These are phyloP conservation scores for Aspergillus haitiensis DNA, from an alignment of 495 filamentous ascomycete species.

Conservation along the genomic window DNA sequence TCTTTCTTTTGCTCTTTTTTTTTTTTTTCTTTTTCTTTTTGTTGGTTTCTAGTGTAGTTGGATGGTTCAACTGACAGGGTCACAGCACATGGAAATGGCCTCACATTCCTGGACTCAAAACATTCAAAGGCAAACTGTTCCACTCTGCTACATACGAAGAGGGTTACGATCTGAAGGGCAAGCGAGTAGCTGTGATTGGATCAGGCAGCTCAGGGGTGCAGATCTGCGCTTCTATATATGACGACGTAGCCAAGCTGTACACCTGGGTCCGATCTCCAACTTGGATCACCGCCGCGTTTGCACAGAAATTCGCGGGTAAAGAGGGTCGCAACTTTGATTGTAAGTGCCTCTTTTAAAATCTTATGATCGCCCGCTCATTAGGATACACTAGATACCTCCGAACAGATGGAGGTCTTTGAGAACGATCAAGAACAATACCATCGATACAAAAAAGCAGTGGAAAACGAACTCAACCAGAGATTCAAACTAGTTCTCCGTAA, in stretches of 20 bases:
- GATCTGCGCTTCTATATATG: slow-evolving; percentile 16
- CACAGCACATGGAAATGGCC: slow-evolving; percentile 35
- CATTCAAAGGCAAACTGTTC: slow-evolving; percentile 24
- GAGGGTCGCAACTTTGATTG: slow-evolving; percentile 22
- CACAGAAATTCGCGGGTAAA: slow-evolving; percentile 19
- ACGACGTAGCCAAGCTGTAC: slow-evolving; percentile 11
- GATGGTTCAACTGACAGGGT: background rate
- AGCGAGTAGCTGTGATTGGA: slow-evolving; percentile 50
- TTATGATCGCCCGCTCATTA: background rate
- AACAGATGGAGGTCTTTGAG: slow-evolving; percentile 1
- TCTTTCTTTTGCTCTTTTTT: background rate
- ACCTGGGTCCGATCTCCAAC: slow-evolving; percentile 17
- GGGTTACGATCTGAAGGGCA: slow-evolving; percentile 36
- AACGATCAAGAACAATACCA: slow-evolving; percentile 15
- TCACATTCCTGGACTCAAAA: slow-evolving; percentile 23
- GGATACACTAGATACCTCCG: slow-evolving; percentile 4
- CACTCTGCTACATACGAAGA: slow-evolving; percentile 29
- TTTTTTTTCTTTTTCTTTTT: background rate
- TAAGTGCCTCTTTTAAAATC: background rate
- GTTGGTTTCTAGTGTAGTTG: background rate
- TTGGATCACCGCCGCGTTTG: slow-evolving; percentile 21
- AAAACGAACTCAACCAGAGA: slow-evolving; percentile 36
- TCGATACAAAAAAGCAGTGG: slow-evolving; percentile 37
- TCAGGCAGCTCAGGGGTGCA: slow-evolving; percentile 48
- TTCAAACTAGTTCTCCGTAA: slow-evolving; percentile 14